A percentile compares a stretch with the other conserved stretches of the same genome.
These are phyloP conservation scores for Triglochin maritima DNA, from an alignment of 106 monocot genomes.

Conservation along the genomic window DNA sequence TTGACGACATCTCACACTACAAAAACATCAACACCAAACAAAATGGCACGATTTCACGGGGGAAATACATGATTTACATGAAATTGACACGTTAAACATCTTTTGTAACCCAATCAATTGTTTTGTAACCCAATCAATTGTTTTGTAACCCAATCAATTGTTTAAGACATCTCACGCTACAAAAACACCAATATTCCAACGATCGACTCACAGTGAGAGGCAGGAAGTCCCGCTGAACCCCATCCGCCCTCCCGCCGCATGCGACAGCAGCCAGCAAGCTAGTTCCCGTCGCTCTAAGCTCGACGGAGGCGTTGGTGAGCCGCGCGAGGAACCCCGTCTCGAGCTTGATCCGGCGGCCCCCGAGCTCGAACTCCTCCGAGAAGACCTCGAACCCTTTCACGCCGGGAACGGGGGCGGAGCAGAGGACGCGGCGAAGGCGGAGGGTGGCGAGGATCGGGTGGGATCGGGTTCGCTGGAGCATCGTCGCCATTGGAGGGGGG, in stretches of 20 bases:
- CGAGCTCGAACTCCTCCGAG: constrained; percentile 83
- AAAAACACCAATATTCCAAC: not conserved
- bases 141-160: no score
- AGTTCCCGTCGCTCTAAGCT: constrained; percentile 65
- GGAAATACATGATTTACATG: no score
- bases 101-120: no score
- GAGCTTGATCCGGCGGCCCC: constrained; percentile 50
- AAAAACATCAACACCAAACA: no score
- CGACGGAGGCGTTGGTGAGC: constrained; percentile 78
- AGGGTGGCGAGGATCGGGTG: constrained; percentile 4
- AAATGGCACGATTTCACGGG: no score
- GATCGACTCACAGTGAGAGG: constrained; percentile 65
- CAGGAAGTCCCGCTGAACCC: constrained; percentile 49
- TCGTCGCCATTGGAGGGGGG: not conserved
- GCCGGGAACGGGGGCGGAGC: constrained; percentile 11
- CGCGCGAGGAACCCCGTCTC: constrained; percentile 86
- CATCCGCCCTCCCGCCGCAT: constrained; percentile 41
- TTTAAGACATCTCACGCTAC: no score
- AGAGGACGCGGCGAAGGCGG: constrained; percentile 4
- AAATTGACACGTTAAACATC: no score
- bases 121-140: no score
- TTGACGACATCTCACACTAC: no score
- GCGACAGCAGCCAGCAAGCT: constrained; percentile 71
- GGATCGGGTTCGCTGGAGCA: constrained; percentile 14
- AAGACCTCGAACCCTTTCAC: constrained; percentile 58